Evolutionary conservation across 257 asterid species (phyloP), one percentile per base, ranked within the genome.

Genomic region (Handroanthus guayacan): DNA sequence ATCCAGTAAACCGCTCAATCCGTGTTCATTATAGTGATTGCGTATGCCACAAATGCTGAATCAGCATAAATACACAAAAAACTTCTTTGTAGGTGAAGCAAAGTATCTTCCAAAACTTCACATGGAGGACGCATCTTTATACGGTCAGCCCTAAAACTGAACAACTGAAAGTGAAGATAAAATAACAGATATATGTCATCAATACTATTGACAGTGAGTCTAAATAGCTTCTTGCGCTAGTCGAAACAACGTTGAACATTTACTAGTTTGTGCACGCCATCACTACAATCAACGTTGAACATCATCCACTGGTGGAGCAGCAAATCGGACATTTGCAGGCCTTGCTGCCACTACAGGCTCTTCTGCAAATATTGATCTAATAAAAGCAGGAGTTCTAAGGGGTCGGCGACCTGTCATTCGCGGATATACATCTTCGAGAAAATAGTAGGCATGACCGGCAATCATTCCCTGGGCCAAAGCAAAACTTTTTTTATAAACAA

Each of bases 371-470:
- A 93, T 73, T 31, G 97, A 82, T 71, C 80, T 88, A 39, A 95
- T 88, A 44, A 93, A 60, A 7, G 82, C 78, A 10, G 98, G 99
- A 60, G 99, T 95, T 83, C 72, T 95, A 83, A 95, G 85, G 51
- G 98, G 99, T 64, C 93, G 87, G 7, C 99, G 87, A 25, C 96
- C 97, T 17, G 98, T 89, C 98, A 95, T 92, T 65, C 91, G 78
- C 0, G 99, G 99, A 75, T 95, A 92, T 58, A 93, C 99, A 31
- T 86, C 95, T 82, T 93, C 96, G 55, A 95, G 96, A 78, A 93
- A 95, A 79, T 91, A 93, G 91, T 95, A 93, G 54, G 98, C 99
- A 82, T 95, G 98, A 4, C 97, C 97, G 45, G 98, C 97, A 67
- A 95, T 87, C 99, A 92, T 90, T 51, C 99, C 98, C 97, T 93